Evolutionary conservation across 2,329 filamentous ascomycete species (phyloP).

Genomic region (Ascochyta clinopodiicola): DNA sequence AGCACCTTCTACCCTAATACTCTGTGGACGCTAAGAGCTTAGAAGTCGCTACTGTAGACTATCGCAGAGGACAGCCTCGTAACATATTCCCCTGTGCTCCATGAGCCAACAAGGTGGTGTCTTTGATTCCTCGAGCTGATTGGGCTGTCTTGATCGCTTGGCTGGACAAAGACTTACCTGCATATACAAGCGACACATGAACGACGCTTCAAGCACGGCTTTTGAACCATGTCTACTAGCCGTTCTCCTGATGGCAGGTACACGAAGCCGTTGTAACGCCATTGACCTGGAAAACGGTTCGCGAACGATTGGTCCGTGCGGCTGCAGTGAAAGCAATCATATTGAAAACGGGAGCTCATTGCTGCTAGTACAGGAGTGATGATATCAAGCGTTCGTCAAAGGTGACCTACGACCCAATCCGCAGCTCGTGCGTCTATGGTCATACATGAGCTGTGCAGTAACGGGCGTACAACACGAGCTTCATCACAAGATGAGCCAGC

Average conservation of each 20-base stretch:
- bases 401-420: conserved; percentile 8
- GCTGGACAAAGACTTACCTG: not conserved
- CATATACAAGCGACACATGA: not conserved
- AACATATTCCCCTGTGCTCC: not conserved
- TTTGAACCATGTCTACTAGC: conserved; percentile 29
- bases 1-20: not conserved
- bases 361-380: conserved; percentile 12
- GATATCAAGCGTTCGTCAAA: conserved; percentile 25
- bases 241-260: conserved; percentile 30
- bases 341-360: not conserved
- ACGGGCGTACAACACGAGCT: conserved; percentile 39
- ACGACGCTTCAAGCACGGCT: conserved; percentile 27
- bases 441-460: conserved; percentile 22
- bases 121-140: not conserved
- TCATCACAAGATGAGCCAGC: conserved; percentile 33
- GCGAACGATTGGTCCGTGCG: conserved; percentile 48
- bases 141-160: not conserved
- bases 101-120: not conserved
- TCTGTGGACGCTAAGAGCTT: not conserved
- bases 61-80: not conserved
- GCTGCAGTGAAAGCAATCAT: conserved; percentile 32
- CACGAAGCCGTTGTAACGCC: conserved; percentile 40
- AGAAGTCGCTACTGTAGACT: not conserved
- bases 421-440: conserved; percentile 23
- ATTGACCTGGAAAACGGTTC: conserved; percentile 27